Percentiles rank a stretch among this genome's conserved stretches.
Evolutionary conservation across 306 rosid species (phyloP).

Genomic region (Argentina anserina): DNA sequence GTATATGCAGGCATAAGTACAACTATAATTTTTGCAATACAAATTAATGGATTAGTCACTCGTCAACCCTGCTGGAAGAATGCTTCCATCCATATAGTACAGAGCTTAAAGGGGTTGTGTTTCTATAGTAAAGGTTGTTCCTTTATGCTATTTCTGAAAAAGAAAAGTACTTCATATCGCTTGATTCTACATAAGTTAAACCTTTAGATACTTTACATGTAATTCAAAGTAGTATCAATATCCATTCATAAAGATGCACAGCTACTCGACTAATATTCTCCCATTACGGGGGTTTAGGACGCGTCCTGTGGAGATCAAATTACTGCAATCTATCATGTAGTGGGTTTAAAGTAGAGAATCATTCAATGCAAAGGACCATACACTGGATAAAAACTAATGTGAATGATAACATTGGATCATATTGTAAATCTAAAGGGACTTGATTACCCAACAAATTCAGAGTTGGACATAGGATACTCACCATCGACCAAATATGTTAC

Average conservation of each 20-base stretch:
- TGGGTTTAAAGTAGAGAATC: neutral
- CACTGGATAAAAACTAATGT: neutral
- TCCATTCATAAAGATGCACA: neutral
- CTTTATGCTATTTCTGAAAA: neutral
- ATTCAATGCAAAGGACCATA: neutral
- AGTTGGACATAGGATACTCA: conserved; percentile 32
- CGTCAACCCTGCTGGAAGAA: neutral
- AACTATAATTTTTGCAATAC: neutral
- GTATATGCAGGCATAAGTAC: neutral
- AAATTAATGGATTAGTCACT: neutral
- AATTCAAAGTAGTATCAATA: neutral
- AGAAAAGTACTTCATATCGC: neutral
- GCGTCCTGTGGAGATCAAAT: neutral
- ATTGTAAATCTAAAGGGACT: neutral
- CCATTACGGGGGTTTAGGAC: neutral
- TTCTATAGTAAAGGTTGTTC: neutral
- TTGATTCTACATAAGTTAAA: neutral
- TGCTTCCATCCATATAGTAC: neutral
- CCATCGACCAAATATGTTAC: conserved; percentile 93
- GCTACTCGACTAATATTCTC: neutral
- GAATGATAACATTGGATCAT: neutral
- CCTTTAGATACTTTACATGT: neutral
- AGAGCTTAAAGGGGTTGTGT: neutral
- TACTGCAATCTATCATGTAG: neutral
- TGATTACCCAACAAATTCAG: neutral